Conservation (phyloP, 352 stramenopile genomes). For the Phytophthora crassamura region DNA sequence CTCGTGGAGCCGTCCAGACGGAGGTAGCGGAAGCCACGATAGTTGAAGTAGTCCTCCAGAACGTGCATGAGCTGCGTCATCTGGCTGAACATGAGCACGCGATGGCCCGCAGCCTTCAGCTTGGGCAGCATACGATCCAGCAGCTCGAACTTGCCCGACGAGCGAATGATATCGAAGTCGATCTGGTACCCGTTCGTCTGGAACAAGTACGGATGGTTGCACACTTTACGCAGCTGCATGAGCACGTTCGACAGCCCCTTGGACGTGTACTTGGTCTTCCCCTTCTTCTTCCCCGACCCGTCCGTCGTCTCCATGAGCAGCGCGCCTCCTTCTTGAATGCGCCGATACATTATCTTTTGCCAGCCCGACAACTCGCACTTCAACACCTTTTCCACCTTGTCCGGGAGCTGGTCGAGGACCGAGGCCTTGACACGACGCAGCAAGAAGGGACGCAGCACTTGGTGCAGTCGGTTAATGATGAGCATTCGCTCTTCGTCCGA, state of each 20-base stretch:
- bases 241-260: slow-evolving; percentile 89
- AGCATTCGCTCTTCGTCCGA: slow-evolving; percentile 91
- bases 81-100: slow-evolving; percentile 92
- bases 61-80: slow-evolving; percentile 93
- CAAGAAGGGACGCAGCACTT: slow-evolving; percentile 87
- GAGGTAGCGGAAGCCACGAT: slow-evolving; percentile 94
- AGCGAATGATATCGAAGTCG: slow-evolving; percentile 88
- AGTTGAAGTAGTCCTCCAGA: slow-evolving; percentile 91
- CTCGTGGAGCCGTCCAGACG: slow-evolving; percentile 96
- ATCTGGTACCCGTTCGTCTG: slow-evolving; percentile 86
- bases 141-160: slow-evolving; percentile 94
- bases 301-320: slow-evolving; percentile 82
- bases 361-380: slow-evolving; percentile 88
- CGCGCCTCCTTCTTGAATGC: slow-evolving; percentile 88
- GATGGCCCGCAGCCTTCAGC: slow-evolving; percentile 92
- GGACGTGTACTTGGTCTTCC: slow-evolving; percentile 85
- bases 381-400: slow-evolving; percentile 89
- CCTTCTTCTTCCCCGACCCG: slow-evolving; percentile 66
- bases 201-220: slow-evolving; percentile 91
- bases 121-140: slow-evolving; percentile 97
- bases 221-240: slow-evolving; percentile 91
- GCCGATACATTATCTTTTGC: slow-evolving; percentile 91
- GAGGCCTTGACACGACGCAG: slow-evolving; percentile 88
- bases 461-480: slow-evolving; percentile 88
- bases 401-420: slow-evolving; percentile 85